Evolutionary conservation across 164 flowering plant species (phyloP).

Genomic region (Saururus chinensis): DNA sequence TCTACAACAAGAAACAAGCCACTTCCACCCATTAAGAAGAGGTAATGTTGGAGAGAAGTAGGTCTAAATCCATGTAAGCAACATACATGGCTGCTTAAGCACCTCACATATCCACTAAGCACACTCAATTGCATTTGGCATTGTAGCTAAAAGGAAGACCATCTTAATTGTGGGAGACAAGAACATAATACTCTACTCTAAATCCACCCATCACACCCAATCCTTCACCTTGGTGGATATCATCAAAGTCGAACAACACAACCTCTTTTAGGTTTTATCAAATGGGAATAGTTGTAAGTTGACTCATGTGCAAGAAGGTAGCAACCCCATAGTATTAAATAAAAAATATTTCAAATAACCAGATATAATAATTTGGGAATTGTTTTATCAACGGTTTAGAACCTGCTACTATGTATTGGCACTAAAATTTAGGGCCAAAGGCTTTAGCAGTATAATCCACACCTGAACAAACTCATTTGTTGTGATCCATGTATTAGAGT

Average conservation of each 20-base stretch:
- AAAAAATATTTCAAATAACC: too few species aligned
- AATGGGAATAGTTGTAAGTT: too few species aligned
- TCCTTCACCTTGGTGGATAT: constrained; percentile 96
- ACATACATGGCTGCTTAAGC: constrained; percentile 96
- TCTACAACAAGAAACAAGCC: constrained; percentile 94
- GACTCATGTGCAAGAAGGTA: too few species aligned
- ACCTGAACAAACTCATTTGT: too few species aligned
- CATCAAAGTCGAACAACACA: constrained; percentile 93
- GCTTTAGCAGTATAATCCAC: too few species aligned
- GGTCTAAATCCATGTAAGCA: constrained; percentile 97
- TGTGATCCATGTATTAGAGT: too few species aligned
- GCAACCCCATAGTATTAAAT: too few species aligned
- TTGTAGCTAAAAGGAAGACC: constrained; percentile 96
- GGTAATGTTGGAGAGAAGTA: constrained; percentile 94
- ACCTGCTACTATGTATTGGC: too few species aligned
- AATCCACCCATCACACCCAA: constrained; percentile 91
- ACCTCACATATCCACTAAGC: constrained; percentile 96
- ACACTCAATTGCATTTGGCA: constrained; percentile 99
- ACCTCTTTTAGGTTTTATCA: constrained; percentile 98
- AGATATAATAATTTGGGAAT: too few species aligned
- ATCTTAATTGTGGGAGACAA: constrained; percentile 87
- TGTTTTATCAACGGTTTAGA: too few species aligned
- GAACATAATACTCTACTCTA: constrained; percentile 98
- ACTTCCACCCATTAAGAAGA: constrained; percentile 78
- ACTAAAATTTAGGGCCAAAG: too few species aligned